Percentiles rank a stretch among this genome's conserved stretches.
These are phyloP conservation scores for Sporisorium graminicola DNA, from an alignment of 1,284 basidiomycete species.

Conservation along the genomic window DNA sequence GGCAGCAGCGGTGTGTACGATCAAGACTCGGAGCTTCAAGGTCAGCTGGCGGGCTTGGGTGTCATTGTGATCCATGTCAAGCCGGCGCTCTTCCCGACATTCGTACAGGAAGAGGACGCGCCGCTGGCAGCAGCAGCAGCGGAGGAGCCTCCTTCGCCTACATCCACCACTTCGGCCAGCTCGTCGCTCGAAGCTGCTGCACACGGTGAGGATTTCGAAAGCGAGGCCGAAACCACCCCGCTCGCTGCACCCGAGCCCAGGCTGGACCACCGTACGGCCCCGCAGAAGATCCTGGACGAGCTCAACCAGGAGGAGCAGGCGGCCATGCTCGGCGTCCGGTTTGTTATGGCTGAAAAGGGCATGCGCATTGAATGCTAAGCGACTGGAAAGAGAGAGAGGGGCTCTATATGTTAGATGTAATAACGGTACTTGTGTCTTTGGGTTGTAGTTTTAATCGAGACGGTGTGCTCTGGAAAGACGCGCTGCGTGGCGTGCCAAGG, in stretches of 20 bases:
- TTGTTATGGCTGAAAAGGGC: conserved; percentile 63
- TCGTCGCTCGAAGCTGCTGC: conserved; percentile 14
- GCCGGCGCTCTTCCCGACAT: conserved; percentile 59
- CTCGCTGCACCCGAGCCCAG: conserved; percentile 1
- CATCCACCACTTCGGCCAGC: conserved; percentile 6
- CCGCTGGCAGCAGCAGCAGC: neutral
- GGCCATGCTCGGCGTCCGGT: conserved; percentile 52
- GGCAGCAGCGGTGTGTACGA: conserved; percentile 46
- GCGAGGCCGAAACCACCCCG: neutral
- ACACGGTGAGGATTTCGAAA: conserved; percentile 6
- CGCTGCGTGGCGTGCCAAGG: too few relatives aligned
- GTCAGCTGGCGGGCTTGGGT: conserved; percentile 46
- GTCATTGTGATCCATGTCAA: conserved; percentile 65
- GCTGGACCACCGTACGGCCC: conserved; percentile 51
- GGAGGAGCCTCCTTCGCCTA: conserved; percentile 2
- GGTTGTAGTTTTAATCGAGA: neutral
- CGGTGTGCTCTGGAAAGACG: too few relatives aligned
- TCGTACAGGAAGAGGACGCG: conserved; percentile 18
- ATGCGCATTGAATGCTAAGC: conserved; percentile 60
- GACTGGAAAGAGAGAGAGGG: too few relatives aligned
- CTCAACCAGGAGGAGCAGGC: conserved; percentile 40
- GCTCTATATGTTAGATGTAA: too few relatives aligned
- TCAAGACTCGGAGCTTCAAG: conserved; percentile 41
- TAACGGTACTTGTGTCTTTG: neutral
- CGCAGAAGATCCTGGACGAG: conserved; percentile 58